phyloP scores from a whole-genome alignment of 73 alveolate species.

The Diophrys sp. region DNA sequence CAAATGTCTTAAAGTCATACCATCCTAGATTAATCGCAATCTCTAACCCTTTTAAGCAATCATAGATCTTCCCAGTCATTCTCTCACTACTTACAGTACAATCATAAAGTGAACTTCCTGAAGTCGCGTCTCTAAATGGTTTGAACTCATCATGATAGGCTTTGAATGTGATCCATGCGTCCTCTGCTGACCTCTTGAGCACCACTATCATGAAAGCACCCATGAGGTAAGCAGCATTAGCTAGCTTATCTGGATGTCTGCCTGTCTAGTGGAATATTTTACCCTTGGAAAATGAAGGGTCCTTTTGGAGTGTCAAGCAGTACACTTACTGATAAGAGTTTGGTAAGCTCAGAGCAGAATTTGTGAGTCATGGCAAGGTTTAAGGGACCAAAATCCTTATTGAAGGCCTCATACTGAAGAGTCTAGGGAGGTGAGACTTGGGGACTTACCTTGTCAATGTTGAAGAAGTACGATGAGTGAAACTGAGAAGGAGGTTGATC shows the following conservation, averaged over 20 bases:
- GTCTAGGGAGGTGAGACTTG: slow-evolving; percentile 15
- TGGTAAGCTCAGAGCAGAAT: slow-evolving; percentile 56
- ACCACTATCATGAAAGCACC: slow-evolving; percentile 84
- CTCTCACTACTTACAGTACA: slow-evolving; percentile 74
- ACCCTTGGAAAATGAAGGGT: slow-evolving; percentile 56
- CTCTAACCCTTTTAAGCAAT: slow-evolving; percentile 71
- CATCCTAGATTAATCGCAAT: slow-evolving; percentile 68
- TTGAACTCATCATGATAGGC: slow-evolving; percentile 54
- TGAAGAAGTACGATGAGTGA: slow-evolving; percentile 21
- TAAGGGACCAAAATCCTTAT: slow-evolving; percentile 78
- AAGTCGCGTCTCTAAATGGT: slow-evolving; percentile 89
- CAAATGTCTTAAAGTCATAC: slow-evolving; percentile 72
- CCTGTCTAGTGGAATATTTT: slow-evolving; percentile 86
- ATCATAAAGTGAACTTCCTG: slow-evolving; percentile 83
- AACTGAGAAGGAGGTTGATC: slow-evolving; percentile 17
- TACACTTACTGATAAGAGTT: slow-evolving; percentile 40
- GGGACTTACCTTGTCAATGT: slow-evolving; percentile 35
- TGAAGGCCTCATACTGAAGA: slow-evolving; percentile 66
- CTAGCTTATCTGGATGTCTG: slow-evolving; percentile 79
- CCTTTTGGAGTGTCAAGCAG: slow-evolving; percentile 28
- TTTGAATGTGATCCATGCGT: slow-evolving; percentile 78
- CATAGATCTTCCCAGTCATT: slow-evolving; percentile 14
- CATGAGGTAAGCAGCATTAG: slow-evolving; percentile 93
- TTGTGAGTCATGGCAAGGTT: slow-evolving; percentile 78
- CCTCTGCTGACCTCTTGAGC: slow-evolving; percentile 79